Base-by-base conservation (phyloP, 345 rosid genomes). In the Pugionium cornutum region DNA sequence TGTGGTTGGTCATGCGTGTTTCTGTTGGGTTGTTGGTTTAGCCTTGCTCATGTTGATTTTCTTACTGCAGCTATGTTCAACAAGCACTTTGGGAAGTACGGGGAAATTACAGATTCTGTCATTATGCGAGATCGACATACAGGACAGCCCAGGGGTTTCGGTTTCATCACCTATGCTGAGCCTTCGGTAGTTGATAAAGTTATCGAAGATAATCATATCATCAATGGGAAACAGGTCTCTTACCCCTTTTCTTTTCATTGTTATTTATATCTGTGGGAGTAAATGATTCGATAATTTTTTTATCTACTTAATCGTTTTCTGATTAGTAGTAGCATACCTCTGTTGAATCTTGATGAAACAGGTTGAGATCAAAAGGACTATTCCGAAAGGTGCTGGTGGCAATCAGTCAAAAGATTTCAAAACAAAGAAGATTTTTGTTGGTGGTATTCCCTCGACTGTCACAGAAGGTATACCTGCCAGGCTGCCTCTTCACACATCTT, bases 361-460 rank as follows among this genome's bases (percentile, higher is more conserved):
- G 98, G 98, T 92, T 67, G 97, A 92, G 80, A 89, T 92, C 65
- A 92, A 92, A 72, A 80, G 97, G 58, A 90, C 97, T 18, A 94
- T 94, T 66, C 97, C 99, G 0, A 90, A 86, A 78, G 97, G 94
- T 32, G 80, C 88, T 39, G 74, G 76, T 40, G 73, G 73, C 29
- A 74, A 41, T 46, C 94, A 82, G 53, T 74, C 90, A 0, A 90
- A 77, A 76, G 96, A 85, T 75, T 77, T 94, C 40, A 88, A 84
- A 72, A 89, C 97, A 0, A 94, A 84, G 81, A 89, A 90, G 82
- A 89, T 90, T 64, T 90, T 90, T 77, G 86, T 92, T 46, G 97
- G 98, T 63, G 98, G 98, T 50, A 90, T 89, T 41, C 98, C 97
- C 39, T 68, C 92, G 0, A 34, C 82, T 27, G 82, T 88, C 43